Base-by-base conservation (phyloP, 139 green algal species). In the Tetradesmus obliquus region DNA sequence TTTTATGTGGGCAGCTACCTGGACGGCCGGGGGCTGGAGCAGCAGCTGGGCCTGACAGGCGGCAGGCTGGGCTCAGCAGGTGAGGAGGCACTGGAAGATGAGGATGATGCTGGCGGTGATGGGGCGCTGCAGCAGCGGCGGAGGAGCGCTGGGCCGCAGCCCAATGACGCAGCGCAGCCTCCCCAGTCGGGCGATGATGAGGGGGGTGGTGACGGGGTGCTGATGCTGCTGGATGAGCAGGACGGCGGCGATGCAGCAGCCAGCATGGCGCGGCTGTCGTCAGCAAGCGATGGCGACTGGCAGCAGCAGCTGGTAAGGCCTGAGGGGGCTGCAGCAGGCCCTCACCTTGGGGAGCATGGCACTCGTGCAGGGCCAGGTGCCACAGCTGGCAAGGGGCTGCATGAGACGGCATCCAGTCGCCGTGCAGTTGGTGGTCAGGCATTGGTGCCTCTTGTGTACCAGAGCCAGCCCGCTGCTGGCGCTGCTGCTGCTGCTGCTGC, bases 1-100 rank as follows among this genome's bases (percentile, higher is more conserved):
- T 88, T 88, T 45, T 88, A 79, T 32, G 84, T 88, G 7, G 84
- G 84, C 55, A 79, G 84, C n/a, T 88, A 79, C 57, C 15, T 55
- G 54, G 84, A 88, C 12, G 57, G 2, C 1, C 9, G 9, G 3
- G 82, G 82, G 1, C 15, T 71, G 55, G 55, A 74, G 6, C 82
- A 87, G 15, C 82, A 71, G 55, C 54, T 87, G 62, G 55, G 82
- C 54, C 45, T 72, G 60, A 24, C 66, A 6, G 15, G 82, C n/a
- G 17, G 22, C 55, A 88, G 84, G 84, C 20, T 88, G 58, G n/a
- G 57, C 9, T 76, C 84, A 55, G 84, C 22, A 79, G 20, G 32
- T 45, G 32, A 76, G 66, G 66, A 76, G 66, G 66, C 66, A 3
- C 15, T 76, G 66, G 66, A 13, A 3, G 81, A 86, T 69, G 57